These are phyloP conservation scores for Hemisphaericaspora lyxosophila DNA, from an alignment of 1,139 yeast genomes.

Conservation along the genomic window DNA sequence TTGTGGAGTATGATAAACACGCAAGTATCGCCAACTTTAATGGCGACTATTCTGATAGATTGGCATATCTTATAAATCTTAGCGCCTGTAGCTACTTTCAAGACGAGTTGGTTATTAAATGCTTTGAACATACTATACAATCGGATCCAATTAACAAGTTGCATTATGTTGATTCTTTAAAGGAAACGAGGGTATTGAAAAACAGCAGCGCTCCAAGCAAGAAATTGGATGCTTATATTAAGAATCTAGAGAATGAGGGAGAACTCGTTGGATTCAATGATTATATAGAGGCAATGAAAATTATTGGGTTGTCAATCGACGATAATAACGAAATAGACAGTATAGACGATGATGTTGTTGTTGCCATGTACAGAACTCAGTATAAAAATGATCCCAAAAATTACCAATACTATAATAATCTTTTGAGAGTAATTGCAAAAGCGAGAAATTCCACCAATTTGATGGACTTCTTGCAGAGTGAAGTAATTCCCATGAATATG, in stretches of 20 bases:
- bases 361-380: slow-evolving; percentile 48
- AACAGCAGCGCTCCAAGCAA: slow-evolving; percentile 11
- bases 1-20: slow-evolving; percentile 48
- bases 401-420: slow-evolving; percentile 32
- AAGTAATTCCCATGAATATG: slow-evolving; percentile 51
- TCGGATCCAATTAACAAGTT: slow-evolving; percentile 58
- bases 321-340: slow-evolving; percentile 18
- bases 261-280: slow-evolving; percentile 60
- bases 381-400: slow-evolving; percentile 35
- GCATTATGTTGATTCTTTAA: slow-evolving; percentile 66
- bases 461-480: slow-evolving; percentile 48
- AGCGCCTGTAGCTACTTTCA: slow-evolving; percentile 60
- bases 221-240: slow-evolving; percentile 46
- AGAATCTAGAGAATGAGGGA: slow-evolving; percentile 54
- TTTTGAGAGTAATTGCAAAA: slow-evolving; percentile 44
- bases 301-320: slow-evolving; percentile 48
- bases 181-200: slow-evolving; percentile 11
- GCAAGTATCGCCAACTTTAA: slow-evolving; percentile 19
- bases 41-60: slow-evolving; percentile 17
- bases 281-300: slow-evolving; percentile 51
- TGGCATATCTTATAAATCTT: slow-evolving; percentile 46
- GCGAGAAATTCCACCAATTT: slow-evolving; percentile 46
- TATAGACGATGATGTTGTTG: slow-evolving; percentile 43
- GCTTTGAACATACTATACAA: slow-evolving; percentile 55
- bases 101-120: slow-evolving; percentile 59